Conservation (phyloP, 805 yeast species). For the Ogataea corticis region DNA sequence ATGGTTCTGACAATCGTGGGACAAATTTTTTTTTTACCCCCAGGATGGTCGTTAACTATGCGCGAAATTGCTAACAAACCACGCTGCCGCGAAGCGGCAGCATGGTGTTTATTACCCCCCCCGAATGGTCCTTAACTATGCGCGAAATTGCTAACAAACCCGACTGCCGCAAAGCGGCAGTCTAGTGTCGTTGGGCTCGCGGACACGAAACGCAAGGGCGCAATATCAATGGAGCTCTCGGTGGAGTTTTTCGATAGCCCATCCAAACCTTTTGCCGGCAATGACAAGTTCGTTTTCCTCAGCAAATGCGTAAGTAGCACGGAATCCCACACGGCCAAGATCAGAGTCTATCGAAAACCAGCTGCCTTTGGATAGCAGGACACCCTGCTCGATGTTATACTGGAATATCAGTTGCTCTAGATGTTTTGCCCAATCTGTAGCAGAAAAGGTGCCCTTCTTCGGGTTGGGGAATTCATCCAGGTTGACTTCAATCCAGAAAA, state of each 20-base stretch:
- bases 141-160: no score
- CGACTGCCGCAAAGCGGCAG: no score
- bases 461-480: conserved; percentile 40
- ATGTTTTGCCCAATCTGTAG: conserved; percentile 31
- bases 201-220: no score
- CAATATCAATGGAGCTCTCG: no score
- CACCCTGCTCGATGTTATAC: conserved; percentile 24
- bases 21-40: no score
- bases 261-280: conserved; percentile 31
- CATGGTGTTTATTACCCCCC: no score
- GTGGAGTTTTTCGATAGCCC: conserved; percentile 10
- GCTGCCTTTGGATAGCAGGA: conserved; percentile 34
- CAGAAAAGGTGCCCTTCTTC: conserved; percentile 36
- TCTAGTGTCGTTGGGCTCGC: no score
- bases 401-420: conserved; percentile 32
- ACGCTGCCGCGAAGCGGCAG: no score
- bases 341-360: conserved; percentile 34
- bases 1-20: no score
- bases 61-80: no score
- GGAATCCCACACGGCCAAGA: conserved; percentile 26
- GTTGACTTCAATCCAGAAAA: conserved; percentile 43
- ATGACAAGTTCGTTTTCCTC: conserved; percentile 23
- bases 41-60: no score
- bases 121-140: no score
- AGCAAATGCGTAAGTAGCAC: conserved; percentile 36